A percentile compares a stretch with the other conserved stretches of the same genome.
Evolutionary conservation across 1,139 yeast genomes (phyloP).

Genomic region (Debaryomycetaceae sp.): DNA sequence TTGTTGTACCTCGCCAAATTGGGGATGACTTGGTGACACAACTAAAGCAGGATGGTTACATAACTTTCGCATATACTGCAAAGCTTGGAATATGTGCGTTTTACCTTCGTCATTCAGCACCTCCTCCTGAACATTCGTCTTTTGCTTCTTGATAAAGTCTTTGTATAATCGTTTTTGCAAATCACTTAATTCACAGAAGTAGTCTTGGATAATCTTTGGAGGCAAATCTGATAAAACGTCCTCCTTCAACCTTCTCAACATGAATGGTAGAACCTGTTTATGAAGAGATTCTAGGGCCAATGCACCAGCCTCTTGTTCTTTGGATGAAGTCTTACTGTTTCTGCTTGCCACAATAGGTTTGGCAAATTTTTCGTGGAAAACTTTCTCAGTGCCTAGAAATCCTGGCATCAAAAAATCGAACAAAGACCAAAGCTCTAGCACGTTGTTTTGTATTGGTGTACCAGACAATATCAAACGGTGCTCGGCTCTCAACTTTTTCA

Average conservation of each 20-base stretch:
- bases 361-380: conserved; percentile 92
- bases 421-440: conserved; percentile 92
- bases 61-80: conserved; percentile 94
- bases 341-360: conserved; percentile 96
- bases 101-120: conserved; percentile 48
- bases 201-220: conserved; percentile 97
- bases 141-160: conserved; percentile 89
- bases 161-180: conserved; percentile 83
- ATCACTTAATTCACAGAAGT: conserved; percentile 92
- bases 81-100: conserved; percentile 94
- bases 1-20: conserved; percentile 58
- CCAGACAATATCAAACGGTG: conserved; percentile 92
- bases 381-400: conserved; percentile 90
- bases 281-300: conserved; percentile 93
- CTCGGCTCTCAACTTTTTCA: conserved; percentile 76
- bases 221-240: conserved; percentile 96
- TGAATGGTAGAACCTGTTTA: conserved; percentile 93
- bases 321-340: conserved; percentile 85
- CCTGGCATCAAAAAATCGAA: conserved; percentile 99
- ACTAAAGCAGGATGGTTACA: conserved; percentile 97
- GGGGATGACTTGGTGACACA: conserved; percentile 82
- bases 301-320: conserved; percentile 96
- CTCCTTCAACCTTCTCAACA: conserved; percentile 92
- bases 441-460: conserved; percentile 97
- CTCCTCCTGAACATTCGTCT: conserved; percentile 65